Evolutionary conservation across 306 rosid genomes (phyloP), one percentile per base, ranked within the genome.

Genomic region (Calophaca sinica): DNA sequence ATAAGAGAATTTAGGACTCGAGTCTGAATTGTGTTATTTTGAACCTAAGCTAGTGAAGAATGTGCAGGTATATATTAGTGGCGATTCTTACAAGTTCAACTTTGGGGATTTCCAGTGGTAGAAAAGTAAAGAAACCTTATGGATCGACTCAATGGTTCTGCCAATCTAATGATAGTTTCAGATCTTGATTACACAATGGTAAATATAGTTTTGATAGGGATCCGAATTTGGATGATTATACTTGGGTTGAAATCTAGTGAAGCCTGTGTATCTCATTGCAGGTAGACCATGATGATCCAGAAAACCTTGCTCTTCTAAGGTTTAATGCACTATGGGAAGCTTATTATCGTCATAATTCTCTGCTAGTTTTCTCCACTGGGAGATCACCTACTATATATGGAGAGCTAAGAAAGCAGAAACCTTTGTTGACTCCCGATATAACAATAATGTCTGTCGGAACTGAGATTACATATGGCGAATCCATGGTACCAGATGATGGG

Each of bases 111-210:
- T 62, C 68, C 60, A 13, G 60, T 31, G 10, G 32, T 62, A 31
- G 29, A 54, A 28, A 79, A 12, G 9, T n/a, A 15, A 41, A 58
- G 33, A 68, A 41, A 67, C 10, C 38, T 63, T 48, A 86, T 90
- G 98, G 87, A 87, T 78, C 79, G 88, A 11, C 81, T 90, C 60
- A 72, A 58, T 80, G 86, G 73, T 73, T 41, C 91, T 45, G 81
- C 96, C 41, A 79, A 83, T 72, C 91, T 90, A 67, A 86, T 90
- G 96, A 82, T 90, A 39, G 98, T 90, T 74, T 88, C 98, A 2
- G 96, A 93, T 82, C 98, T 90, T 66, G 98, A 93, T 86, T 79
- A 63, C 77, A 93, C 98, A 35, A 85, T 93, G 94, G 98, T 90
- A 82, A 5, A 8, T 70, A 26, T 79, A 68, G n/a, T 68, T 81